A percentile compares a stretch with the other conserved stretches of the same genome.
These are phyloP conservation scores for Fusarium albidum DNA, from an alignment of 2,329 filamentous ascomycete species.

Conservation along the genomic window DNA sequence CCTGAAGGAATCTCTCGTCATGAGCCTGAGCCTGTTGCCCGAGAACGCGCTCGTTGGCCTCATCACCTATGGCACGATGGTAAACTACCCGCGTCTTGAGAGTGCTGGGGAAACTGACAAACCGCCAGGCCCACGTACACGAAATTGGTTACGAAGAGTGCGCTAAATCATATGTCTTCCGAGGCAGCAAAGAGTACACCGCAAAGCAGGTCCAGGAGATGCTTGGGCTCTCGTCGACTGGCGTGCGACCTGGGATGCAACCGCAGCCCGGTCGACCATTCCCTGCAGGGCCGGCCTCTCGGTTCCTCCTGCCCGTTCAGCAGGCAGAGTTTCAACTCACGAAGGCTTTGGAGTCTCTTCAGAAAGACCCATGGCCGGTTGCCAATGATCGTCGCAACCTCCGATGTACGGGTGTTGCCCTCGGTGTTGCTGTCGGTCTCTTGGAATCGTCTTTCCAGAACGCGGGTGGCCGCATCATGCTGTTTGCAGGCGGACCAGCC, in stretches of 20 bases:
- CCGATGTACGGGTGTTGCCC: conserved; percentile 93
- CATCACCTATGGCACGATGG: conserved; percentile 94
- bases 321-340: conserved; percentile 98
- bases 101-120: conserved; percentile 28
- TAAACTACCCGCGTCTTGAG: conserved; percentile 48
- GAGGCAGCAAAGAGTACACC: conserved; percentile 97
- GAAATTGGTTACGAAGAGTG: conserved; percentile 98
- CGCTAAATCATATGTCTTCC: conserved; percentile 98
- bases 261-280: conserved; percentile 78
- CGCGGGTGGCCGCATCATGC: conserved; percentile 93
- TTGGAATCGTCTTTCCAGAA: conserved; percentile 97
- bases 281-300: conserved; percentile 80
- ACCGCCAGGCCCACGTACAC: conserved; percentile 83
- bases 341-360: conserved; percentile 92
- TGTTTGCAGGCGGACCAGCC: conserved; percentile 93
- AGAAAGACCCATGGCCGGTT: conserved; percentile 97
- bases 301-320: conserved; percentile 93
- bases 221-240: conserved; percentile 81
- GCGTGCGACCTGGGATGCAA: conserved; percentile 77
- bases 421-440: conserved; percentile 91
- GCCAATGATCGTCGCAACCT: conserved; percentile 90
- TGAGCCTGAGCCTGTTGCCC: conserved; percentile 83
- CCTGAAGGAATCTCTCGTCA: conserved; percentile 85
- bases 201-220: conserved; percentile 99
- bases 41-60: conserved; percentile 84